Base-by-base conservation (phyloP, 1,284 basidiomycete genomes). In the Coriolopsis trogii region DNA sequence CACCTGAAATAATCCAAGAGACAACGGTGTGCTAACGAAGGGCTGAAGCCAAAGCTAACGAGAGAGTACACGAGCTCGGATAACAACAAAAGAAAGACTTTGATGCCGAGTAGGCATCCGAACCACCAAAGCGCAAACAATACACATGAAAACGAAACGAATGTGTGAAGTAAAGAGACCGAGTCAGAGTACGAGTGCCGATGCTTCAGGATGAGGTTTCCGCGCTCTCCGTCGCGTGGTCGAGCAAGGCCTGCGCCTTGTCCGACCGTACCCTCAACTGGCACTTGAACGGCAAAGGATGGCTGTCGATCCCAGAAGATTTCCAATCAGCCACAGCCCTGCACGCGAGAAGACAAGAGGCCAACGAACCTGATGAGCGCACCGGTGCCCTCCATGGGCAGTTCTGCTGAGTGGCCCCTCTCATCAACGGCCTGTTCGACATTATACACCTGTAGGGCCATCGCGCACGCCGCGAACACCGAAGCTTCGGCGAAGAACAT, bases 401-500 rank as follows among this genome's bases (percentile, higher is more conserved):
- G 58, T 41, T 68, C 60, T 16, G 61, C 37, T 9, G 46, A 38
- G 3, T 34, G 46, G n/a, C 61, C 63, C 13, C 64, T 47, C 25
- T 23, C 36, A 28, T 65, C 51, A 2, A 57, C 52, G n/a, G 60
- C 61, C 41, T 67, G 66, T 16, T 59, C 46, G 33, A 72, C 64
- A 40, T 68, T 55, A 49, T 68, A 69, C 4, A 61, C 53, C 6
- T 69, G 63, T n/a, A 72, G 62, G 13, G 59, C 46, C 57, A 62
- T 64, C 6, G 65, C 59, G 36, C 63, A 64, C 4, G 60, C 55
- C n/a, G 67, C 59, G 51, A 65, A 71, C 4, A 69, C 51, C 5
- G 67, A 67, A n/a, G 66, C 64, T 30, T 71, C 68, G 6, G 68
- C 68, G 26, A 72, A 55, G 42, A 63, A 48, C 13, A 55, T 55